Evolutionary conservation across 352 stramenopile genomes (phyloP), one percentile per base, ranked within the genome.

Genomic region (Phytophthora uliginosa): DNA sequence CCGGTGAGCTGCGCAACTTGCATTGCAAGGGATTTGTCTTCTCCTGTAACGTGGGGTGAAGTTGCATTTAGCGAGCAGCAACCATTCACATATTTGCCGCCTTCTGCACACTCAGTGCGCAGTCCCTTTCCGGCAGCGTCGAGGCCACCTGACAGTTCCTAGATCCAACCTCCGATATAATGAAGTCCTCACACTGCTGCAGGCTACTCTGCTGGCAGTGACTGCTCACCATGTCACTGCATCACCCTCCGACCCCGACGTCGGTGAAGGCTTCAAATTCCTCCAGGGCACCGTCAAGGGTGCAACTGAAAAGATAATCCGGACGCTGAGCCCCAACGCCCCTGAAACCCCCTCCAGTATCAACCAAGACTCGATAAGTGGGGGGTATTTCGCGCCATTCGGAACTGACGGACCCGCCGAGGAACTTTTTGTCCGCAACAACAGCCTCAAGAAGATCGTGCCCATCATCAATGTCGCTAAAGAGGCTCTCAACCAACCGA

Each of bases 391-490:
- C 15, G 69, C 77, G 26, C 64, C 84, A 15, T 89, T 91, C 65
- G 57, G 61, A 13, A 89, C 80, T 15, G 70, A 78, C 8, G 72
- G 38, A 20, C 84, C 84, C 5, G 77, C 78, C 24, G 69, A 85
- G 45, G 60, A 73, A 22, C 68, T 89, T 18, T 92, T 89, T 48
- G 73, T 74, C 36, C 78, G 72, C 33, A 86, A 88, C 55, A 65
- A 63, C 12, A 79, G 72, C 4, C 81, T 93, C 34, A 60, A 63
- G 20, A 74, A 75, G 34, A 55, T 93, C 2, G 82, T 83, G 22
- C 85, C 85, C 4, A 82, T 90, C 71, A 76, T 91, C 40, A 91
- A 93, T 69, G 75, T 91, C 55, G 84, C 79, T 18, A 3, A 75
- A 33, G 79, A 90, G 33, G 63, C 85, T 22, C 67, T 91, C 20